These are phyloP conservation scores for Pichia manshurica DNA, from an alignment of 805 yeast species.

Conservation along the genomic window DNA sequence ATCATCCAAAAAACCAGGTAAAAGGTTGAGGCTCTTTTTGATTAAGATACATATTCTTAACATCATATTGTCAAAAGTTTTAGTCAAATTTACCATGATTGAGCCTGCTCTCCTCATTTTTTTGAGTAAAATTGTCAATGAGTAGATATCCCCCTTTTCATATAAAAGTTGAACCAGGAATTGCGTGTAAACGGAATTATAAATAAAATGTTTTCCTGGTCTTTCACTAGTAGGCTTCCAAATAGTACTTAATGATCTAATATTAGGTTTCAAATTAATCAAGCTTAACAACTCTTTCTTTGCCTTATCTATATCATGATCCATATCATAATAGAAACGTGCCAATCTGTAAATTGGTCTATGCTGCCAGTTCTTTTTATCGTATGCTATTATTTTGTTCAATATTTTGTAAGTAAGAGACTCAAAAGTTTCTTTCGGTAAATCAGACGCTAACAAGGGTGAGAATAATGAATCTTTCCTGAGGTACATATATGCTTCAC, in stretches of 20 bases:
- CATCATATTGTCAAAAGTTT: conserved; percentile 63
- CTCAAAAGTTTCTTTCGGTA: conserved; percentile 26
- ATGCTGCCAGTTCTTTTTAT: conserved; percentile 90
- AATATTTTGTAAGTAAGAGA: conserved; percentile 40
- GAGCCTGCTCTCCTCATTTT: conserved; percentile 75
- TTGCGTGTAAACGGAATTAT: conserved; percentile 61
- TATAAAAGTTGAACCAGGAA: conserved; percentile 56
- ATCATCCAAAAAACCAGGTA: conserved; percentile 45
- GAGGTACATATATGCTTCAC: conserved; percentile 37
- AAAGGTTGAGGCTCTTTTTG: conserved; percentile 39
- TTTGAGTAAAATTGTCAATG: conserved; percentile 55
- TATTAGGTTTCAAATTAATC: conserved; percentile 59
- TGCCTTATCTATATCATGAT: conserved; percentile 49
- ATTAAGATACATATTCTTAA: conserved; percentile 46
- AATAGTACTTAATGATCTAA: conserved; percentile 69
- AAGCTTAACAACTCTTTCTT: conserved; percentile 56
- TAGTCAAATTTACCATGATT: conserved; percentile 61
- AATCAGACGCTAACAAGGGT: not conserved
- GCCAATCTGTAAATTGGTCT: conserved; percentile 73
- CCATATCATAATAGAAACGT: conserved; percentile 48
- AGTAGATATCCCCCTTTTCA: conserved; percentile 48
- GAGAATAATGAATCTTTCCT: conserved; percentile 32
- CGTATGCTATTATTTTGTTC: conserved; percentile 44
- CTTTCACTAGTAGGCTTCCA: conserved; percentile 93
- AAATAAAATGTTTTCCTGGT: conserved; percentile 88